phyloP scores from a whole-genome alignment of 2,329 filamentous ascomycete species.

The Biscogniauxia mediterranea region DNA sequence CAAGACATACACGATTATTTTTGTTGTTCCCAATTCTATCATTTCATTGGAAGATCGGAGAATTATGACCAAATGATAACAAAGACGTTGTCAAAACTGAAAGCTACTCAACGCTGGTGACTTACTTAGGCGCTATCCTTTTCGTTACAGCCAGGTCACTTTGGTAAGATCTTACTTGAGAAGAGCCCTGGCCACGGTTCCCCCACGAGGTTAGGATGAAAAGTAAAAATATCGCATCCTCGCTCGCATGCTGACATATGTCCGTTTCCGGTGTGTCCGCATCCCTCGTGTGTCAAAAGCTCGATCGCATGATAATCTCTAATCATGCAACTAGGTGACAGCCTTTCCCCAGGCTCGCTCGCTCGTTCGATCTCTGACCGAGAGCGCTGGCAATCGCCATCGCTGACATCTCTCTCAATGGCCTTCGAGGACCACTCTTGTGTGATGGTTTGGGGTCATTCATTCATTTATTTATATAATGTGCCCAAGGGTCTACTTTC shows the following conservation, averaged over 20 bases:
- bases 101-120: background rate
- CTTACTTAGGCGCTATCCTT: background rate
- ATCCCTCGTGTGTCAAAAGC: background rate
- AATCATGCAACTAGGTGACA: background rate
- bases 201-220: slow-evolving; percentile 1
- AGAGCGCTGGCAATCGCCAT: background rate
- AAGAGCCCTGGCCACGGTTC: slow-evolving; percentile 3
- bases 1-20: slow-evolving; percentile 5
- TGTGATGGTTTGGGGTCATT: background rate
- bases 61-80: slow-evolving; percentile 8
- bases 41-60: slow-evolving; percentile 7
- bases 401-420: background rate
- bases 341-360: background rate
- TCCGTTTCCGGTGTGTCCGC: background rate
- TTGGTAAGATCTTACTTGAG: background rate
- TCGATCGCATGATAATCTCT: background rate
- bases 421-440: background rate
- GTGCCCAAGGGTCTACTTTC: background rate
- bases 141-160: background rate
- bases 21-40: slow-evolving; percentile 2
- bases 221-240: background rate
- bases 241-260: background rate
- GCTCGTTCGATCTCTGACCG: background rate
- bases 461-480: background rate
- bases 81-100: slow-evolving; percentile 12